Conservation (phyloP, 169 alveolate species). For the Plasmodium blacklocki region DNA sequence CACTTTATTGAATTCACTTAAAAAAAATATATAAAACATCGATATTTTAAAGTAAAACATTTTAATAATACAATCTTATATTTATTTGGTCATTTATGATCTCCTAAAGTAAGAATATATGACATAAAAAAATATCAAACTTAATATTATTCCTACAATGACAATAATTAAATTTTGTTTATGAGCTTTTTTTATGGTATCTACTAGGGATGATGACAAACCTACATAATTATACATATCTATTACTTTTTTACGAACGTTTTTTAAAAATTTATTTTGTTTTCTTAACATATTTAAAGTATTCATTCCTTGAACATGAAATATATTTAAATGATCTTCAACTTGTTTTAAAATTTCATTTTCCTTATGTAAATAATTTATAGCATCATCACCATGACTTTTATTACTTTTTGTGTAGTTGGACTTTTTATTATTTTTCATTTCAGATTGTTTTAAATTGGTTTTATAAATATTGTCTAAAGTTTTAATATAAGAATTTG, state of each 20-base stretch:
- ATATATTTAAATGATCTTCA: constrained; percentile 49
- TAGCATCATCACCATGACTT: constrained; percentile 3
- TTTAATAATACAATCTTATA: no score
- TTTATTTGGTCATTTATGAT: neutral
- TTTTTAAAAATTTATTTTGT: constrained; percentile 68
- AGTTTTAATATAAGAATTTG: constrained; percentile 55
- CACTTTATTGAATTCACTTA: no score
- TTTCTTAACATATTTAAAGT: constrained; percentile 51
- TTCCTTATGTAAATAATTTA: constrained; percentile 57
- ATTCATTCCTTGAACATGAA: constrained; percentile 56
- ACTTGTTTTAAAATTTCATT: constrained; percentile 56
- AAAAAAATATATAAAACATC: no score
- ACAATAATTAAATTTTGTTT: constrained; percentile 65
- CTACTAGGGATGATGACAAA: constrained; percentile 46
- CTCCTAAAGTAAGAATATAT: constrained; percentile 18
- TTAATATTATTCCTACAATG: constrained; percentile 38
- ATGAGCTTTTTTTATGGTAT: constrained; percentile 43
- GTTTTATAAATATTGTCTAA: constrained; percentile 46
- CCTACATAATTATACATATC: constrained; percentile 67
- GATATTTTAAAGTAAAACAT: no score
- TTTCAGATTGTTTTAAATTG: constrained; percentile 31
- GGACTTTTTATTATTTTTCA: constrained; percentile 14
- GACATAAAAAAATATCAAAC: constrained; percentile 37
- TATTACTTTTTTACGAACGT: constrained; percentile 60
- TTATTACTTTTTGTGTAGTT: constrained; percentile 1